Evolutionary conservation across 305 asterid species (phyloP).

Genomic region (Stenogyne calaminthoides): DNA sequence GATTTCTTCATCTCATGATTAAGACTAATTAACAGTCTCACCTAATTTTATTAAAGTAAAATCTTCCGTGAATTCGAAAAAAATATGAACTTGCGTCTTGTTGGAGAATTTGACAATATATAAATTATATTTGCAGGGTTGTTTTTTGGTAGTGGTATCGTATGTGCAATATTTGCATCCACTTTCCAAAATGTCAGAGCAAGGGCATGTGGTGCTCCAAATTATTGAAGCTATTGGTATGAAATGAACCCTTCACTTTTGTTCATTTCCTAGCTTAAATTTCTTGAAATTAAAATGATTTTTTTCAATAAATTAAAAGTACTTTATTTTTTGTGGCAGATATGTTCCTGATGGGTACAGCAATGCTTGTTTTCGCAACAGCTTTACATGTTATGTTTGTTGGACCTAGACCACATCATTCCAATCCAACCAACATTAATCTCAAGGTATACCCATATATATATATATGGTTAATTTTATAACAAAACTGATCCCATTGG

Average conservation of each 20-base stretch:
- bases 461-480: no score
- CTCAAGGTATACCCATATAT: no score
- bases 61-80: no score
- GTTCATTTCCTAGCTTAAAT: neutral
- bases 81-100: no score
- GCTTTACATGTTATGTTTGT: slow-evolving; percentile 73
- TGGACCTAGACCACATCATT: slow-evolving; percentile 37
- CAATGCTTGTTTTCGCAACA: slow-evolving; percentile 76
- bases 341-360: slow-evolving; percentile 79
- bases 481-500: no score
- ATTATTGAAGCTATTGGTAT: slow-evolving; percentile 79
- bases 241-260: neutral
- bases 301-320: neutral
- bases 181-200: slow-evolving; percentile 43
- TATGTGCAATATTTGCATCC: slow-evolving; percentile 62
- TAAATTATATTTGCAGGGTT: slow-evolving; percentile 52
- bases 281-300: neutral
- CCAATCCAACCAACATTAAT: no score
- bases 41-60: no score
- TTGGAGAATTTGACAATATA: no score
- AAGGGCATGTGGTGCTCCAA: slow-evolving; percentile 56
- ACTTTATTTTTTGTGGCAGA: slow-evolving; percentile 40
- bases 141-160: slow-evolving; percentile 47
- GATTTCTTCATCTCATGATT: neutral
- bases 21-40: no score